Evolutionary conservation across 1,284 basidiomycete species (phyloP), one percentile per base, ranked within the genome.

Genomic region (Sporisorium reilianum): DNA sequence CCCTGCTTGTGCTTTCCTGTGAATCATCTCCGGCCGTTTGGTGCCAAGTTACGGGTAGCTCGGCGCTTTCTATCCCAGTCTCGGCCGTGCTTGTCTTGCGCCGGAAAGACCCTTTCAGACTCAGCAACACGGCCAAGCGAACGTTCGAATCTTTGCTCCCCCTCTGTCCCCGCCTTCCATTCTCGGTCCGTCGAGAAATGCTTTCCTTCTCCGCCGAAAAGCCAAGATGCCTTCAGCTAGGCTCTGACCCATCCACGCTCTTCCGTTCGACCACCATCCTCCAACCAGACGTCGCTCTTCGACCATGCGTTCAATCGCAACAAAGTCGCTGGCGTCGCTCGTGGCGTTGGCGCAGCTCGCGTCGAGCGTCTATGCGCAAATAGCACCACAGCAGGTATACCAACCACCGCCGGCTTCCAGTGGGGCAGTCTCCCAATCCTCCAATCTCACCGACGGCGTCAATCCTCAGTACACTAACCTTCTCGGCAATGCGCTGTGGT

Each of bases 401-500:
- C 30, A 64, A 22, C 73, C 73, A 40, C 73, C 64, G 2, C 41
- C 60, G 20, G 61, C 68, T 6, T 61, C 68, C 12, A 42, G 23
- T 18, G 73, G 68, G 5, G 54, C 59, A n/a, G 49, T 64, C 14
- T 64, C 64, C 12, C 62, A 67, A 22, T 49, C 56, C 22, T 60
- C 60, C 34, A 68, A 67, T n/a, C 55, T 64, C 28, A 64, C 71
- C 57, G 55, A 73, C 32, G 56, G 56, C 14, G 54, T 72, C 48
- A 76, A 77, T 20, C 59, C 71, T 3, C 92, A 95, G 81, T 96
- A 94, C 92, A 88, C 89, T 1, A 90, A 87, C 38, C 86, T 95
- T 0, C 88, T 96, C 0, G 93, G 93, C 14, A 90, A 92, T 84
- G 85, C 91, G 34, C 85, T 97, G 22, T 96, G 90, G 83, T 96